phyloP scores from a whole-genome alignment of 805 yeast genomes.

The Jamesozyma hellenica region DNA sequence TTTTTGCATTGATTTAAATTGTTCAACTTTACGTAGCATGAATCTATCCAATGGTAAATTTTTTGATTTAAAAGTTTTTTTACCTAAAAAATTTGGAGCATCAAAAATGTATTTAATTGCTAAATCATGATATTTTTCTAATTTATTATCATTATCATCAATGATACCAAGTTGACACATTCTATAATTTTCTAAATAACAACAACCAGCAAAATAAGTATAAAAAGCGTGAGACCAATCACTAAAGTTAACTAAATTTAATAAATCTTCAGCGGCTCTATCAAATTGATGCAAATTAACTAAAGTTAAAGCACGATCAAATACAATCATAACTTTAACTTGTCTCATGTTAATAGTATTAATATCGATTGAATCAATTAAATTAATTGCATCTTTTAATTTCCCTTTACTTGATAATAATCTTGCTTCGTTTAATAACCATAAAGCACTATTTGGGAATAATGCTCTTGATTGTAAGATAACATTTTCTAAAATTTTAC shows the following conservation, averaged over 20 bases:
- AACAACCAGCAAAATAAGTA: constrained; percentile 74
- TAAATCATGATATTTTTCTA: constrained; percentile 39
- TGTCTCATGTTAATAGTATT: constrained; percentile 74
- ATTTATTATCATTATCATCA: constrained; percentile 29
- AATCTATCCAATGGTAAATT: constrained; percentile 86
- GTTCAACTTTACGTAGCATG: constrained; percentile 57
- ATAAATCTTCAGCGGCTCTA: constrained; percentile 64
- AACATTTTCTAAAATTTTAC: constrained; percentile 42
- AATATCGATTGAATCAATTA: constrained; percentile 55
- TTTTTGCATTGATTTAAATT: constrained; percentile 33
- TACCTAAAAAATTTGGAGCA: constrained; percentile 63
- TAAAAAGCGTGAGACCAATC: constrained; percentile 89
- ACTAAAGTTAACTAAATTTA: constrained; percentile 57
- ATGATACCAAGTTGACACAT: constrained; percentile 45
- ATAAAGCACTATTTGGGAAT: constrained; percentile 80
- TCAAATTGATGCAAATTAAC: constrained; percentile 70
- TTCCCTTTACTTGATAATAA: constrained; percentile 71
- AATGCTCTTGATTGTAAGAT: constrained; percentile 55
- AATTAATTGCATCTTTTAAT: constrained; percentile 50
- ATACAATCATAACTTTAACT: constrained; percentile 74
- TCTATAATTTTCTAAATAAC: constrained; percentile 74
- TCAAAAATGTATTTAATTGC: constrained; percentile 51
- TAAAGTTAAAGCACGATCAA: constrained; percentile 72
- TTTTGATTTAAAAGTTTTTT: constrained; percentile 61
- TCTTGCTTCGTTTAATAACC: constrained; percentile 85